Evolutionary conservation across 129 eudicot genomes (phyloP), one percentile per base, ranked within the genome.

Genomic region (Flaveria bidentis): DNA sequence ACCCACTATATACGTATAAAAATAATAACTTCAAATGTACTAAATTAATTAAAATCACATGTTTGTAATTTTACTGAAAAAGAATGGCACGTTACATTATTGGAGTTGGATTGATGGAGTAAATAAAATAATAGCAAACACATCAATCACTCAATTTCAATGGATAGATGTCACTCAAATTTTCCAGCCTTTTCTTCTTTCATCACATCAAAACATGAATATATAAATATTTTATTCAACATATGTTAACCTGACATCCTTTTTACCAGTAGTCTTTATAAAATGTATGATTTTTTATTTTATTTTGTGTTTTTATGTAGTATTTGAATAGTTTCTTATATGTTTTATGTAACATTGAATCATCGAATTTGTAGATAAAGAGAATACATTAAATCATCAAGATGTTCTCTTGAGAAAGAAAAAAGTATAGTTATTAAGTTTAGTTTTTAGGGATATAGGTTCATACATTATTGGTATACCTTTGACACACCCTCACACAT

Each of bases 101-200:
- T 78, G 76, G 71, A 70, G 70, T 70, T 70, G 53, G 71, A 78
- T 60, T 78, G 81, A 69, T 57, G 70, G 50, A 22, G 76, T 70
- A 57, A 78, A 78, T 78, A 78, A 69, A 69, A 78, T 69, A 78
- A 78, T 47, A 57, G 66, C 53, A 45, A 71, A 60, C 76, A 70
- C 82, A 78, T 78, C 82, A 78, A 70, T 76, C 80, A 76, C 28
- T 78, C 82, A 70, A 57, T 78, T 46, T 28, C 62, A 78, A 78
- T 30, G 51, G 76, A 70, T 45, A 58, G 76, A 70, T 61, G 82
- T 78, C 76, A 46, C 25, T 76, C 80, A 64, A 30, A 49, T 46
- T 69, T 69, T 23, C 14, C 50, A 18, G n/a, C 74, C 58, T 76
- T 75, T 65, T 9, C 61, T 65, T 9, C 61, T 73, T 58, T 41